Base-by-base conservation (phyloP, 1,284 basidiomycete species). In the Sporisorium reilianum region DNA sequence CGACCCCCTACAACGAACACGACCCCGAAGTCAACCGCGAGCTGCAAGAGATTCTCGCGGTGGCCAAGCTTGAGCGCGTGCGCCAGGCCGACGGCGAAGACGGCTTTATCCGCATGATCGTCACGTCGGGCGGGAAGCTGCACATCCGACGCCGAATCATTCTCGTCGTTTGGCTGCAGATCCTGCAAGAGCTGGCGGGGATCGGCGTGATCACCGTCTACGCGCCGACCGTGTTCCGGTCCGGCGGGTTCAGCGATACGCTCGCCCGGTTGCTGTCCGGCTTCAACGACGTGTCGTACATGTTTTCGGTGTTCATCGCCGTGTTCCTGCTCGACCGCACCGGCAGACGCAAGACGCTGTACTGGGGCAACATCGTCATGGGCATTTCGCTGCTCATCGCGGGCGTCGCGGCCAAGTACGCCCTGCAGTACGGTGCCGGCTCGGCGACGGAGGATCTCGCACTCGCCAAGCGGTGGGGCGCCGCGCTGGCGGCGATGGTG, bases 231-330 rank as follows among this genome's bases (percentile, higher is more conserved):
- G 65, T 68, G 22, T 68, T 68, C 65, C 55, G 65, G 8, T 62
- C 58, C 1, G 65, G 65, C 3, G 65, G 65, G 2, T 68, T 68
- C 40, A 58, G 52, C 46, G 65, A 68, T 12, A 57, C 58, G 7
- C 55, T 63, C 1, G 59, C 65, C 28, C 50, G 65, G 6, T 41
- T 68, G 6, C 41, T 68, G 11, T 68, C 65, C 3, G 60, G 65
- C 0, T 63, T 68, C 59, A 68, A 63, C n/a, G 59, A 63, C 41
- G 64, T 68, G 0, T 68, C 65, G 16, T 68, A 68, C 55, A 68
- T 68, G 60, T 58, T 68, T 28, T 58, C 60, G 6, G 60, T 68
- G 28, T 53, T 68, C 20, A 55, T 68, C 12, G 54, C 65, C 8
- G 65, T 68, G 7, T 58, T 63, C 34, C 40, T 50, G 0, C 55